phyloP scores from a whole-genome alignment of 352 stramenopile genomes.

The Saprolegnia diclina region DNA sequence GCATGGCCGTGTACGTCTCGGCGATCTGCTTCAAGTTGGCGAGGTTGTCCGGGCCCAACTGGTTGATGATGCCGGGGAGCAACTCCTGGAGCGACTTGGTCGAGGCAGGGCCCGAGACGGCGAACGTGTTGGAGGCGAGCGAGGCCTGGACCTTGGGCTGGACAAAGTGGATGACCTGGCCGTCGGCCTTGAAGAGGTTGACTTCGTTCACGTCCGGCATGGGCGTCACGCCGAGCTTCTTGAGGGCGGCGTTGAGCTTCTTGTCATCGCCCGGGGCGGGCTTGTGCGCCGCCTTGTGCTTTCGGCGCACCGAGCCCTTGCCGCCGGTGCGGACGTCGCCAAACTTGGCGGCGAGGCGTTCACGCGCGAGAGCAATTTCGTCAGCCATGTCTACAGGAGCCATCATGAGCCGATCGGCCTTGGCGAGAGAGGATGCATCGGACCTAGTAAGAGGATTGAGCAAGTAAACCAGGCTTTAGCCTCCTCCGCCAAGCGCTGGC shows the following conservation, averaged over 20 bases:
- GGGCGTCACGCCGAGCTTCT: conserved; percentile 97
- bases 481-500: background rate
- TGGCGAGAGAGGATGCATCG: background rate
- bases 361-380: conserved; percentile 84
- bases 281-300: conserved; percentile 94
- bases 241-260: conserved; percentile 95
- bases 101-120: conserved; percentile 92
- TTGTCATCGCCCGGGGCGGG: conserved; percentile 93
- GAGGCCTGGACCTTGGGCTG: conserved; percentile 97
- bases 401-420: background rate
- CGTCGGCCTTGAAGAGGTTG: conserved; percentile 99
- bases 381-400: conserved; percentile 58
- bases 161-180: conserved; percentile 98
- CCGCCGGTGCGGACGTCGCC: conserved; percentile 91
- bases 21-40: conserved; percentile 93
- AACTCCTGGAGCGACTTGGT: conserved; percentile 97
- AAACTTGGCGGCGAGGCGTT: conserved; percentile 82
- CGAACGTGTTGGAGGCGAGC: conserved; percentile 98
- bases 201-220: conserved; percentile 99
- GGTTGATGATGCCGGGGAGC: conserved; percentile 97
- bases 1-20: conserved; percentile 76
- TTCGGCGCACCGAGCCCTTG: conserved; percentile 94
- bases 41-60: conserved; percentile 97
- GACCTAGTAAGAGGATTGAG: conserved; percentile 21
- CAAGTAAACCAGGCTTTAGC: conserved; percentile 28